A percentile compares a stretch with the other conserved stretches of the same genome.
Conservation (phyloP, 2,329 filamentous ascomycete genomes). For the Arthrobotrys musiformis region DNA sequence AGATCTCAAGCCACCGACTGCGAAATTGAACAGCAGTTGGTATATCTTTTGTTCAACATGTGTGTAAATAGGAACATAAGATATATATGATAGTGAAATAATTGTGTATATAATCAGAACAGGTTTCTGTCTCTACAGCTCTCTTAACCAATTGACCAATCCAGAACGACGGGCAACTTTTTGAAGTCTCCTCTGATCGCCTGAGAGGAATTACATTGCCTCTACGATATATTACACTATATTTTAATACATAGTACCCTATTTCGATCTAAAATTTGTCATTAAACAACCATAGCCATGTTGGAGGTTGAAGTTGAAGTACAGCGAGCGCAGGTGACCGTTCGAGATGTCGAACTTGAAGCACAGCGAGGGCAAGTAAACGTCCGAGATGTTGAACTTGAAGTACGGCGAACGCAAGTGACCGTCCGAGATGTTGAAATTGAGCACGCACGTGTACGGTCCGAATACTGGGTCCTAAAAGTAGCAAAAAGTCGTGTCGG, state of each 20-base stretch:
- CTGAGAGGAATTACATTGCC: not conserved
- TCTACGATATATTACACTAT: not conserved
- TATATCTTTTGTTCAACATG: not conserved
- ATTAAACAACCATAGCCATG: not conserved
- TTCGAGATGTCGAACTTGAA: no score
- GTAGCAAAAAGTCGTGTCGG: conserved; percentile 1
- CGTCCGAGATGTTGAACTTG: not conserved
- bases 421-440: not conserved
- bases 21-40: not conserved
- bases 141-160: not conserved
- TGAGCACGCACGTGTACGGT: not conserved
- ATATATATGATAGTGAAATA: not conserved
- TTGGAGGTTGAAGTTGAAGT: not conserved
- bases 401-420: no score
- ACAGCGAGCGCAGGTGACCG: no score
- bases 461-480: not conserved
- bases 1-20: not conserved
- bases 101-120: not conserved
- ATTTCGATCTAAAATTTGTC: not conserved
- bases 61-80: not conserved
- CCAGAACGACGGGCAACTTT: not conserved
- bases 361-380: no score
- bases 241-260: no score
- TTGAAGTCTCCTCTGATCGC: not conserved
- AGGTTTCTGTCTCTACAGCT: not conserved